Percentiles rank a stretch among this genome's conserved stretches.
Evolutionary conservation across 257 asterid genomes (phyloP).

Genomic region (Nicotiana tabacum): DNA sequence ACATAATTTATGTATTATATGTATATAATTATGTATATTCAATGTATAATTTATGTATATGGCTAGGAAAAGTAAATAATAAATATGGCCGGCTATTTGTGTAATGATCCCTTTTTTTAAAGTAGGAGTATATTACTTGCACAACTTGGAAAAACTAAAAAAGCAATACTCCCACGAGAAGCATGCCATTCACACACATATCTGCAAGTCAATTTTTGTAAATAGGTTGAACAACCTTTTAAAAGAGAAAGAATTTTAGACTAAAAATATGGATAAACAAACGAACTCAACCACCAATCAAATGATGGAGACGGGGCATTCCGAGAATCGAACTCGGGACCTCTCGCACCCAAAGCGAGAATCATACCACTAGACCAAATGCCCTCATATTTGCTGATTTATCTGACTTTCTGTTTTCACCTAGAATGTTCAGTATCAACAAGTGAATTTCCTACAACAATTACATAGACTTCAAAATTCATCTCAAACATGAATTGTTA

Average conservation of each 20-base stretch:
- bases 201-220: neutral
- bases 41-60: too few relatives aligned
- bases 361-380: constrained; percentile 91
- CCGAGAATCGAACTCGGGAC: constrained; percentile 79
- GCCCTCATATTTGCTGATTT: constrained; percentile 19
- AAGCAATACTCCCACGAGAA: constrained; percentile 32
- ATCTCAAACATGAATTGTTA: too few relatives aligned
- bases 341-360: constrained; percentile 84
- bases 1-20: too few relatives aligned
- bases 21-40: too few relatives aligned
- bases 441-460: too few relatives aligned
- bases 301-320: constrained; percentile 45
- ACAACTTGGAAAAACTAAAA: neutral
- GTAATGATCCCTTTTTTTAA: too few relatives aligned
- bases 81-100: too few relatives aligned
- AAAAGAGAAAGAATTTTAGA: neutral
- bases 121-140: neutral
- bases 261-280: neutral
- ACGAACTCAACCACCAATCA: neutral
- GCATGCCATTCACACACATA: constrained; percentile 20
- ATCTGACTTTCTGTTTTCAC: too few relatives aligned
- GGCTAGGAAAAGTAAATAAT: too few relatives aligned
- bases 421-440: too few relatives aligned
- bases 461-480: too few relatives aligned
- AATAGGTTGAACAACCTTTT: neutral